Evolutionary conservation across 2,329 filamentous ascomycete species (phyloP).

Genomic region (Metarhizium robertsii): DNA sequence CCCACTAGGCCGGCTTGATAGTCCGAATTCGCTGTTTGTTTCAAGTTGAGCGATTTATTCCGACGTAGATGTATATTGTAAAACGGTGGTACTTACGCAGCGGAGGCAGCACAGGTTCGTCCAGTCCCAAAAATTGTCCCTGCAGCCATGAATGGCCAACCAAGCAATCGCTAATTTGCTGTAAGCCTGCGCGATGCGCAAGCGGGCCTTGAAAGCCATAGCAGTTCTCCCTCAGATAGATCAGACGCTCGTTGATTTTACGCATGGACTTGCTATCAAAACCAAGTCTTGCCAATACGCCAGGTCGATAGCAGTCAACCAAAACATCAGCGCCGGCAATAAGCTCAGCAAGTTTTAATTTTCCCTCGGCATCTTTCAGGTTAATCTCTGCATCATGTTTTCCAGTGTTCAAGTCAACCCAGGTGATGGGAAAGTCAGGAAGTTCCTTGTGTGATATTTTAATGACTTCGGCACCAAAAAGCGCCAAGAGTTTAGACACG

Average conservation of each 20-base stretch:
- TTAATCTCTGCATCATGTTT: conserved; percentile 23
- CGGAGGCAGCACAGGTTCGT: conserved; percentile 15
- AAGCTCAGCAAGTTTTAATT: conserved; percentile 9
- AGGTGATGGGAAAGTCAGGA: conserved; percentile 20
- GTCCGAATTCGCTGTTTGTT: conserved; percentile 13
- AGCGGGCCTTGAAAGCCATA: conserved; percentile 25
- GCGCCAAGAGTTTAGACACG: conserved; percentile 20
- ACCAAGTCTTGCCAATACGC: conserved; percentile 19
- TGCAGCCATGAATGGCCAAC: conserved; percentile 27
- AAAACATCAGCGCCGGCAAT: conserved; percentile 23
- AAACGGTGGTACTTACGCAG: conserved; percentile 8
- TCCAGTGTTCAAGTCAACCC: conserved; percentile 24
- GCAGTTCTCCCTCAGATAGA: conserved; percentile 26
- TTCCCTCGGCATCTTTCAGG: conserved; percentile 16
- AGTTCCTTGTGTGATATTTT: conserved; percentile 21
- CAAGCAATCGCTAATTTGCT: conserved; percentile 28
- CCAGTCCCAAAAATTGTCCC: conserved; percentile 26
- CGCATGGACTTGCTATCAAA: conserved; percentile 14
- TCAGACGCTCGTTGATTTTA: conserved; percentile 13
- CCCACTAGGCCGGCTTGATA: conserved; percentile 15
- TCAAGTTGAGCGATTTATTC: too few species aligned
- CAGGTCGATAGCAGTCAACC: conserved; percentile 25
- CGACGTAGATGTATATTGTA: neutral
- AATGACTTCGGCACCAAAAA: conserved; percentile 24
- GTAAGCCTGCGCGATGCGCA: conserved; percentile 23